Evolutionary conservation across 169 alveolate genomes (phyloP), one percentile per base, ranked within the genome.

Genomic region (Eimeria falciformis): DNA sequence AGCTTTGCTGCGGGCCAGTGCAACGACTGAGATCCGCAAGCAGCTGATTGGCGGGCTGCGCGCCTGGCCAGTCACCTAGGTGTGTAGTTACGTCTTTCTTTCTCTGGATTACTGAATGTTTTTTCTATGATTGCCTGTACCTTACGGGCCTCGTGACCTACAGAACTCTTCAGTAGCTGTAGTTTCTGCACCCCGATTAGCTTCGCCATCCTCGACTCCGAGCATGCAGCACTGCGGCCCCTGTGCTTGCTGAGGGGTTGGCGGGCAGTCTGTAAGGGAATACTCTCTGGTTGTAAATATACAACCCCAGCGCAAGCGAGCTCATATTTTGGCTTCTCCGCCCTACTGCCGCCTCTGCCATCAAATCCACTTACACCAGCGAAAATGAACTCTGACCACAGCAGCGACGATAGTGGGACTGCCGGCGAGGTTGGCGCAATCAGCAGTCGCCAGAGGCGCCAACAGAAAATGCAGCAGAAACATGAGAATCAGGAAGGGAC

Each of bases 1-100:
- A 23, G 27, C n/a, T n/a, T n/a, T n/a, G 62, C 65, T 27, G 55
- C 14, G 23, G 53, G 27, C 25, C 83, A 69, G 47, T 47, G 27
- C 50, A 78, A 50, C 71, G 40, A 50, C 87, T 53, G 2, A 17
- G n/a, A 53, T 21, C 17, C 25, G 65, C 53, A 40, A 71, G 73
- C 43, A 46, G 87, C 87, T 50, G 62, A 21, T 17, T 47, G 87
- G 87, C 87, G 87, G 71, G 71, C 68, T 40, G 87, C 53, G 87
- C 58, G 47, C 27, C 47, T 27, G 40, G 87, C 37, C 47, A 58
- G 87, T 78, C 29, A 78, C 71, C 29, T 53, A 56, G 58, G 68
- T 33, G 40, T 33, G 40, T 33, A 33, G 40, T 0, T 33, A 33
- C 0, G 40, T 33, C 40, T 33, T 33, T 2, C 40, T 33, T 33